Evolutionary conservation across 2,329 filamentous ascomycete species (phyloP).

Genomic region (Nemania abortiva): DNA sequence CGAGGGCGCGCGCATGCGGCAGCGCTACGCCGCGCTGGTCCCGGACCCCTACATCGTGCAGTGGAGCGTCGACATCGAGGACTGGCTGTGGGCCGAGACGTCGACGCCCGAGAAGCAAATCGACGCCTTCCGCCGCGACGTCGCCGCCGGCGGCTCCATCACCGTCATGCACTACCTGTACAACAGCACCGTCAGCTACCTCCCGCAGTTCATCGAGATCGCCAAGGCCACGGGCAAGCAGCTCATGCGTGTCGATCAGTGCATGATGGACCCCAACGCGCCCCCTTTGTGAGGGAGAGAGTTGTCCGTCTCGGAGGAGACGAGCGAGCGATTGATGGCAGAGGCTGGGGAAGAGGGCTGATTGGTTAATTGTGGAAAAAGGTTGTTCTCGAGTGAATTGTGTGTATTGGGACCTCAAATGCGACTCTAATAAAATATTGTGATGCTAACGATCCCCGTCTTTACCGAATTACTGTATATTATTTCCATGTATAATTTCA

Average conservation of each 20-base stretch:
- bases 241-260: constrained; percentile 76
- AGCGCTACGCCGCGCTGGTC: constrained; percentile 68
- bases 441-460: too few species aligned
- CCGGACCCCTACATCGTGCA: constrained; percentile 70
- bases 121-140: constrained; percentile 72
- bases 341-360: background rate
- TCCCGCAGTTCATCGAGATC: constrained; percentile 73
- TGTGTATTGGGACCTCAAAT: background rate
- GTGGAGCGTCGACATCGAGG: constrained; percentile 78
- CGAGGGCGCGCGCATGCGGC: constrained; percentile 74
- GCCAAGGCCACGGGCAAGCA: constrained; percentile 73
- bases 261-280: constrained; percentile 71
- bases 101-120: constrained; percentile 74
- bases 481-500: background rate
- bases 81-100: constrained; percentile 75
- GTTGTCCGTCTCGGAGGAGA: constrained; percentile 5
- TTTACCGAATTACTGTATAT: background rate
- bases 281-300: constrained; percentile 53
- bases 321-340: too few species aligned
- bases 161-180: constrained; percentile 79
- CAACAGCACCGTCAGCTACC: constrained; percentile 71
- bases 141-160: constrained; percentile 71
- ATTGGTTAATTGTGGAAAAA: background rate
- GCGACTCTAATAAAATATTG: background rate
- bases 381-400: background rate